Conservation (phyloP, 2,329 filamentous ascomycete genomes). For the Saccharata proteae region DNA sequence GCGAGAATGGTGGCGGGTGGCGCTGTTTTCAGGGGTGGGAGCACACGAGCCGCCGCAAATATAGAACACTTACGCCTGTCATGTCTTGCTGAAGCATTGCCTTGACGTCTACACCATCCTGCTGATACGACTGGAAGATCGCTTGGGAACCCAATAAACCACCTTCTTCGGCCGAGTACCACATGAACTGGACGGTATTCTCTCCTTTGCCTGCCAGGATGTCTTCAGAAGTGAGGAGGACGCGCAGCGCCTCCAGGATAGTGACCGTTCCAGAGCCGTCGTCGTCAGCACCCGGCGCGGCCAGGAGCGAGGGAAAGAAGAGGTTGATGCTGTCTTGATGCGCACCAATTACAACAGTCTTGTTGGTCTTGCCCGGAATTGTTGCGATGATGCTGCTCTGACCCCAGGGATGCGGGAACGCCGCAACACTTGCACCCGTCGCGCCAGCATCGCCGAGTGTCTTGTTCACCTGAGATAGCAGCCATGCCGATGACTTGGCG, state of each 20-base stretch:
- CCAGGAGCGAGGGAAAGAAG: slow-evolving; percentile 70
- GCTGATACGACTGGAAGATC: slow-evolving; percentile 73
- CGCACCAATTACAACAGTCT: slow-evolving; percentile 78
- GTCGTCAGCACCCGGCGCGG: slow-evolving; percentile 88
- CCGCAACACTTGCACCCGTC: slow-evolving; percentile 54
- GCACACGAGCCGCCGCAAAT: no score
- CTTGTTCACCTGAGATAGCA: slow-evolving; percentile 60
- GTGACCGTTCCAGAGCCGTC: slow-evolving; percentile 90
- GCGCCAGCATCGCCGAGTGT: slow-evolving; percentile 63
- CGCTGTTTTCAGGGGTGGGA: no score
- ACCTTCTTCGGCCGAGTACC: slow-evolving; percentile 86
- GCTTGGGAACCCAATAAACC: slow-evolving; percentile 80
- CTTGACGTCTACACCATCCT: slow-evolving; percentile 62
- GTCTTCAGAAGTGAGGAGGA: slow-evolving; percentile 60
- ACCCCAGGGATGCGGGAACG: slow-evolving; percentile 74
- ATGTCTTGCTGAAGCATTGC: slow-evolving; percentile 99
- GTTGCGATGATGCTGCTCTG: slow-evolving; percentile 86
- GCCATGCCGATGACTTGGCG: slow-evolving; percentile 75
- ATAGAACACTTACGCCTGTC: no score
- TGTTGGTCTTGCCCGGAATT: slow-evolving; percentile 73
- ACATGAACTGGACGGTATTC: slow-evolving; percentile 94
- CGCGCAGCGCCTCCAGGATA: slow-evolving; percentile 80
- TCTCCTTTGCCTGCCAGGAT: slow-evolving; percentile 58
- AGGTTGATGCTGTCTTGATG: slow-evolving; percentile 95
- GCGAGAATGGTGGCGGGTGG: no score